Evolutionary conservation across 306 rosid species (phyloP).

Genomic region (Cucumis cinereus): DNA sequence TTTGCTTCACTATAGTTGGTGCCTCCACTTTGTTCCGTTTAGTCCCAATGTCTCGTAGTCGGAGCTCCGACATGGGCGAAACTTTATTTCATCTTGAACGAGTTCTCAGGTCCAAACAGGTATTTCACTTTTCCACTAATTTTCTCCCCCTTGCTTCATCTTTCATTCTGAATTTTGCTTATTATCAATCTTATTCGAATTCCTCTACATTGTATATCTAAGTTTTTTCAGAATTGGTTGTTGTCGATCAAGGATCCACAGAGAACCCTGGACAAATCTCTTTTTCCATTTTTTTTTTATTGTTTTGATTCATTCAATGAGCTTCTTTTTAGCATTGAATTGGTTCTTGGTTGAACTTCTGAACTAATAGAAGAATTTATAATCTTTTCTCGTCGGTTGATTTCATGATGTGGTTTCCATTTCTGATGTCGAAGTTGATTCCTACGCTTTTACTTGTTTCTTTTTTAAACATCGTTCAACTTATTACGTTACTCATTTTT

Average conservation of each 20-base stretch:
- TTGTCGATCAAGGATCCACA: background rate
- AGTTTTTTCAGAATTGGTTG: background rate
- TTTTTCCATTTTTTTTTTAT: background rate
- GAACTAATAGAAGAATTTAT: background rate
- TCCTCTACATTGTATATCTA: background rate
- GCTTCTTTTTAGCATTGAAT: background rate
- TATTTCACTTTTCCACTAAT: background rate
- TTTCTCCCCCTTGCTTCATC: background rate
- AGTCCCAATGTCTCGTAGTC: background rate
- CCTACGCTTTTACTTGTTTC: background rate
- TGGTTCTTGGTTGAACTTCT: background rate
- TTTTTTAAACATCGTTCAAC: background rate
- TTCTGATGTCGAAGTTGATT: background rate
- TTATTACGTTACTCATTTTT: background rate
- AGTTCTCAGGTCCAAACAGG: slow-evolving; percentile 31
- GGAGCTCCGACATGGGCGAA: slow-evolving; percentile 25
- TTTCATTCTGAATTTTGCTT: background rate
- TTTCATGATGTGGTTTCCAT: background rate
- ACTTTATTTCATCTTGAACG: slow-evolving; percentile 23
- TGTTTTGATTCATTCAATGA: background rate
- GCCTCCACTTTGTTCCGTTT: background rate
- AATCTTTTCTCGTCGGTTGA: background rate
- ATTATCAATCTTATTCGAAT: background rate
- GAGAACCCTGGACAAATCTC: background rate
- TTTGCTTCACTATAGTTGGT: background rate